These are phyloP conservation scores for Phytopythium mirpurense DNA, from an alignment of 352 stramenopile genomes.

Conservation along the genomic window DNA sequence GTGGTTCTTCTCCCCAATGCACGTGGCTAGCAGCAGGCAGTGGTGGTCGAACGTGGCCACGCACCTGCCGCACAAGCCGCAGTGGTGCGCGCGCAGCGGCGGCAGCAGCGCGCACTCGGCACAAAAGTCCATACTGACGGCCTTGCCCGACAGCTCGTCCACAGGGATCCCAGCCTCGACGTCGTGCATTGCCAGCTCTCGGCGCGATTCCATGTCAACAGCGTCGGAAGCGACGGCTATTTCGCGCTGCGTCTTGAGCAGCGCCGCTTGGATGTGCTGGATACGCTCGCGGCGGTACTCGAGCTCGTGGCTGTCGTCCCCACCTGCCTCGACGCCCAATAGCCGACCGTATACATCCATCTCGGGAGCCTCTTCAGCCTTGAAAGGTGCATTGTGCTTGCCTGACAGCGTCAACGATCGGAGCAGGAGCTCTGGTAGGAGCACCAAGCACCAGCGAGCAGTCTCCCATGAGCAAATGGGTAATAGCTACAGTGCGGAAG, in stretches of 20 bases:
- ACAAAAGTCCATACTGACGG: conserved; percentile 18
- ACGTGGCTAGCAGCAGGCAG: conserved; percentile 84
- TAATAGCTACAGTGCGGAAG: too few relatives aligned
- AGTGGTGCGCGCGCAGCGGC: conserved; percentile 87
- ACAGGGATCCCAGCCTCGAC: not conserved
- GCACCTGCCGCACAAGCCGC: conserved; percentile 63
- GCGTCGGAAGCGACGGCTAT: not conserved
- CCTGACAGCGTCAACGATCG: not conserved
- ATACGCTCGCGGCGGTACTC: conserved; percentile 22
- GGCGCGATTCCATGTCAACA: too few relatives aligned
- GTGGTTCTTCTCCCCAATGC: conserved; percentile 89
- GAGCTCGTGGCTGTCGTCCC: conserved; percentile 3
- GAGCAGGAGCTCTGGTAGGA: not conserved
- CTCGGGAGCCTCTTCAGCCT: not conserved
- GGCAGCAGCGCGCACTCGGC: conserved; percentile 19
- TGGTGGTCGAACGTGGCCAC: conserved; percentile 92
- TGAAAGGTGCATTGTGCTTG: not conserved
- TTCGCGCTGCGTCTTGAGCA: conserved; percentile 7
- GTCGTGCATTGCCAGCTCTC: too few relatives aligned
- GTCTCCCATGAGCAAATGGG: too few relatives aligned
- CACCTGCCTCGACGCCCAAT: not conserved
- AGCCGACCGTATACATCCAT: not conserved
- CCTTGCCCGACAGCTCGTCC: not conserved
- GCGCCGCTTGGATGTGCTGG: conserved; percentile 19
- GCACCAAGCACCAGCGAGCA: too few relatives aligned